Evolutionary conservation across 2,329 filamentous ascomycete species (phyloP), one percentile per base, ranked within the genome.

Genomic region (Hypoxylon sp.): DNA sequence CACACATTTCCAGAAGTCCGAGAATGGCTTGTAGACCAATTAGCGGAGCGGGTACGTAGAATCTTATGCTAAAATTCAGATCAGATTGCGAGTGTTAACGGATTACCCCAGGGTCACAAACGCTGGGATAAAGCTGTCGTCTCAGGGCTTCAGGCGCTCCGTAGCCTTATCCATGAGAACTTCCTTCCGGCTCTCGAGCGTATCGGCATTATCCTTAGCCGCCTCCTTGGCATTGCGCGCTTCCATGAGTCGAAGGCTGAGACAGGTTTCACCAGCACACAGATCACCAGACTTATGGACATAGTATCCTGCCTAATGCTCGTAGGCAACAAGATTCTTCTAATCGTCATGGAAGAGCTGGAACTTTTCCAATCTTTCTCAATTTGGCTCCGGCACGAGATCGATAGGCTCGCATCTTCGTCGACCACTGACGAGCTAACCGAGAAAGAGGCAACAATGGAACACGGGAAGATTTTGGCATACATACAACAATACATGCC

Each of bases 101-200:
- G 62, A 42, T 26, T 63, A 74, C 0, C 17, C 19, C 55, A 96
- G 91, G 94, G 94, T 0, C 93, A 97, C 74, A 98, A 97, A 80
- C 87, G 96, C 53, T 99, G 96, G 96, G 94, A 98, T 70, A 97
- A 95, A 76, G 91, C 92, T 5, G 92, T 97, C 1, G 86, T 88
- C 1, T 88, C 89, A 3, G 93, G 94, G 0, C 90, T 98, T 19
- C 90, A 93, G 66, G 91, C 89, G 59, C 85, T 98, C 9, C 88
- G 94, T 54, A 87, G 88, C 58, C 85, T 98, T 11, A 85, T 94
- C 0, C 94, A 97, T 76, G 91, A 97, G 76, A 94, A 97, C 78
- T 89, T 98, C 57, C 85, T 98, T 2, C 96, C 96, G 0, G 94
- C 93, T 0, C 84, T 98, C 1, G 94, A 98, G 74, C 90, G 95